phyloP scores from a whole-genome alignment of 176 grass and related monocot species.

The Musa troglodytarum region DNA sequence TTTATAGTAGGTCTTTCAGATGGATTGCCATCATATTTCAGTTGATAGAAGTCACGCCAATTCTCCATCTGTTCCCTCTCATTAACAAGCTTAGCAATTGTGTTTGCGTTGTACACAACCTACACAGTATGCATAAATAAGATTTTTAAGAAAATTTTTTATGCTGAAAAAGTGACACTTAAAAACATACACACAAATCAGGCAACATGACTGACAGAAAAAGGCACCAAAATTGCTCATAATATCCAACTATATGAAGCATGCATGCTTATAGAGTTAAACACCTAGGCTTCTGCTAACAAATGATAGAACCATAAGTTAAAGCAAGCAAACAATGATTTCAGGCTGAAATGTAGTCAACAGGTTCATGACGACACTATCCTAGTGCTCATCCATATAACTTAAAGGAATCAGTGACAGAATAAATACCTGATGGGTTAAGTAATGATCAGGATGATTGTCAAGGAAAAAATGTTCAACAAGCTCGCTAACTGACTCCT shows the following conservation, averaged over 20 bases:
- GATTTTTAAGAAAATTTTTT: neutral
- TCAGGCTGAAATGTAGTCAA: neutral
- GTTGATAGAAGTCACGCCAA: constrained; percentile 84
- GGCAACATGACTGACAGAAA: neutral
- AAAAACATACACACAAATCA: no score
- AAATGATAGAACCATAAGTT: no score
- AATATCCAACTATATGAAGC: no score
- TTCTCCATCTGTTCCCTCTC: constrained; percentile 82
- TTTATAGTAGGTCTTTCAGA: constrained; percentile 64
- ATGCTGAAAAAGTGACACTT: neutral
- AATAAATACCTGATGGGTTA: constrained; percentile 76
- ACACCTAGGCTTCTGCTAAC: no score
- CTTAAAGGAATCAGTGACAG: constrained; percentile 9
- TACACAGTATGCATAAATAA: constrained; percentile 10
- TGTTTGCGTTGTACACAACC: constrained; percentile 91
- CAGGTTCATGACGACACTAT: neutral
- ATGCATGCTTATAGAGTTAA: no score
- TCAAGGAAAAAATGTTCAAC: constrained; percentile 99
- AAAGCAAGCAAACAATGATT: neutral
- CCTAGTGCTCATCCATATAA: neutral
- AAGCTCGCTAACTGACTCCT: constrained; percentile 89
- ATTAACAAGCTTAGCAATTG: constrained; percentile 73
- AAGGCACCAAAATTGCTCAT: no score
- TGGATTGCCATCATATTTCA: constrained; percentile 82
- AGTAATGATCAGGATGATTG: constrained; percentile 84